Conservation (phyloP, 768 basidiomycete species). For the Pleurotus cornucopiae region DNA sequence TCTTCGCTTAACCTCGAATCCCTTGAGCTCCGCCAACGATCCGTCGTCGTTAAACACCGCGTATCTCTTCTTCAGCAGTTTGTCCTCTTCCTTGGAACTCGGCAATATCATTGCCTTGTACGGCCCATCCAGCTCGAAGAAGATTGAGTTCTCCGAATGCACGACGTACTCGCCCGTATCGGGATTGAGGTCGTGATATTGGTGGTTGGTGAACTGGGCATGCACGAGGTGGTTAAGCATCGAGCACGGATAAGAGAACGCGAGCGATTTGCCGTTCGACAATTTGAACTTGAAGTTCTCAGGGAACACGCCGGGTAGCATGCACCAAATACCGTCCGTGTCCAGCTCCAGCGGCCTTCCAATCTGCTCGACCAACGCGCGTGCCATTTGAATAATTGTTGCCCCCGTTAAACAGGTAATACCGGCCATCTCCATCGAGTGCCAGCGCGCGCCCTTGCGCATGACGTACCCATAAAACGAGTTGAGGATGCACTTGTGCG, state of each 20-base stretch:
- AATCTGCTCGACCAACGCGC: conserved; percentile 95
- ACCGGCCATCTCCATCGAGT: conserved; percentile 99
- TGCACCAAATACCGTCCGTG: conserved; percentile 99
- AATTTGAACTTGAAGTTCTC: conserved; percentile 98
- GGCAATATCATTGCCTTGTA: conserved; percentile 99
- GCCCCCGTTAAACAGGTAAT: conserved; percentile 98
- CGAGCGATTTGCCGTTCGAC: conserved; percentile 78
- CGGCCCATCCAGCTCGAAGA: conserved; percentile 98
- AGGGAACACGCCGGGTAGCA: conserved; percentile 97
- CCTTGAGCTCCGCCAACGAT: conserved; percentile 95
- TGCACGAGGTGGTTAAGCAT: conserved; percentile 99
- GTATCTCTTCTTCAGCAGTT: conserved; percentile 96
- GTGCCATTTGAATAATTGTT: conserved; percentile 97
- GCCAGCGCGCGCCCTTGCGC: conserved; percentile 99
- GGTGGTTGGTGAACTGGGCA: conserved; percentile 93
- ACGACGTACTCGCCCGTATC: conserved; percentile 81
- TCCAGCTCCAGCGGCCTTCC: conserved; percentile 96
- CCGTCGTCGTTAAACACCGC: conserved; percentile 99
- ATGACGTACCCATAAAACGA: conserved; percentile 99
- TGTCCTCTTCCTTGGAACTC: conserved; percentile 98
- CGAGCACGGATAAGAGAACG: conserved; percentile 95
- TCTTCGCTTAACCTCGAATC: conserved; percentile 97
- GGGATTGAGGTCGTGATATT: conserved; percentile 90
- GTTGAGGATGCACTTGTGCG: conserved; percentile 99
- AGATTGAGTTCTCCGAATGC: conserved; percentile 96